A percentile compares a stretch with the other conserved stretches of the same genome.
These are phyloP conservation scores for Candolleomyces eurysporus DNA, from an alignment of 768 basidiomycete genomes.

Conservation along the genomic window DNA sequence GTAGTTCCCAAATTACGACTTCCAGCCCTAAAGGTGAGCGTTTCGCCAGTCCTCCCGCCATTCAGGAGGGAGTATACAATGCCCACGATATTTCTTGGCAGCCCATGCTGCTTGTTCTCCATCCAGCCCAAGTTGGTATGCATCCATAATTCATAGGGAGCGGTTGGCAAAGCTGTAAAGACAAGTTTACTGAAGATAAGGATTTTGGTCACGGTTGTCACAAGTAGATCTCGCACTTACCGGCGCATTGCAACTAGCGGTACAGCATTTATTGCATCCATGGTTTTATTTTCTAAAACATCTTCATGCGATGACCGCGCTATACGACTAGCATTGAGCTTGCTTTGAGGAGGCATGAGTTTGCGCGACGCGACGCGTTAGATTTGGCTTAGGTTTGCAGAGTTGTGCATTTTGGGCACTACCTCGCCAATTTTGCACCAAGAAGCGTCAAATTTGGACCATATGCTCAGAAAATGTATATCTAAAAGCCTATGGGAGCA, in stretches of 20 bases:
- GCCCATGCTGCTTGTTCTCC: constrained; percentile 11
- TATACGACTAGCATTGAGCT: too few relatives aligned
- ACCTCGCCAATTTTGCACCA: too few relatives aligned
- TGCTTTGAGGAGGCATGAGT: too few relatives aligned
- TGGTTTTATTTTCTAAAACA: constrained; percentile 14
- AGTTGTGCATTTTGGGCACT: too few relatives aligned
- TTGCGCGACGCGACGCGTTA: too few relatives aligned
- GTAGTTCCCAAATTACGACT: too few relatives aligned
- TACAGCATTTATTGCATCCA: background rate
- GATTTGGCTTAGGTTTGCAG: too few relatives aligned
- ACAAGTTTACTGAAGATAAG: background rate
- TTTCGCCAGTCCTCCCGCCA: background rate
- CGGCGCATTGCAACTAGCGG: background rate
- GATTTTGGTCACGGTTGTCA: background rate
- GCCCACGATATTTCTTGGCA: constrained; percentile 9
- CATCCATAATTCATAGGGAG: constrained; percentile 4
- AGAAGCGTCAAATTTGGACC: too few relatives aligned
- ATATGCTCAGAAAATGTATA: too few relatives aligned
- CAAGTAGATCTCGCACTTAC: background rate
- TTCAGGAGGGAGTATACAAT: constrained; percentile 4
- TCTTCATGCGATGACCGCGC: constrained; percentile 23
- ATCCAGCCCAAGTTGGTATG: background rate
- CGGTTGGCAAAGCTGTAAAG: constrained; percentile 1
- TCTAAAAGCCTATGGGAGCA: too few relatives aligned
- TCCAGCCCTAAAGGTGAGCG: too few relatives aligned